These are phyloP conservation scores for Crithidia sp. DNA, from an alignment of 208 protist species.

Conservation along the genomic window DNA sequence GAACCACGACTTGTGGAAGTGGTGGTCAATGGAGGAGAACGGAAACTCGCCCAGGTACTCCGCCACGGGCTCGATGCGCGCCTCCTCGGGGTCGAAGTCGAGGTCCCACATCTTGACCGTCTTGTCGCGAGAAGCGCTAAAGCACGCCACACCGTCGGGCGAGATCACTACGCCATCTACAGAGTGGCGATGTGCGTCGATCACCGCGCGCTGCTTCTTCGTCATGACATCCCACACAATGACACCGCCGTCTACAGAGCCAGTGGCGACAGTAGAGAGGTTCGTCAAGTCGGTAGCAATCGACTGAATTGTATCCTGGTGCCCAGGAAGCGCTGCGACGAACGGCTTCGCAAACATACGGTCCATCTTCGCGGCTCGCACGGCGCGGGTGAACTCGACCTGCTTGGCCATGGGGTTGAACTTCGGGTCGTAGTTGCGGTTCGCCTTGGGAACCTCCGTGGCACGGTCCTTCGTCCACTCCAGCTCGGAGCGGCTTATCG, in stretches of 20 bases:
- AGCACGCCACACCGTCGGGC: constrained; percentile 89
- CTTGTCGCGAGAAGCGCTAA: constrained; percentile 96
- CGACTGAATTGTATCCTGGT: constrained; percentile 93
- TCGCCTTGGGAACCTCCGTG: constrained; percentile 89
- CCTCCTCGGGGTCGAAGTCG: constrained; percentile 59
- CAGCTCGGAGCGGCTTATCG: constrained; percentile 91
- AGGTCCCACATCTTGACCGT: constrained; percentile 96
- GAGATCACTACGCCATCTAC: constrained; percentile 93
- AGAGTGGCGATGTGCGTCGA: constrained; percentile 94
- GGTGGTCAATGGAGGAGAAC: constrained; percentile 95
- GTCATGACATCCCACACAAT: constrained; percentile 90
- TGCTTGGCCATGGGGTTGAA: constrained; percentile 97
- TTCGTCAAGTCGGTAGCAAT: constrained; percentile 89
- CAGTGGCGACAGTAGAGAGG: constrained; percentile 87
- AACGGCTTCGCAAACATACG: constrained; percentile 98
- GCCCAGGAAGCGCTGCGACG: constrained; percentile 86
- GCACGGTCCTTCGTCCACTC: constrained; percentile 93
- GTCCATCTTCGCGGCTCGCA: constrained; percentile 96
- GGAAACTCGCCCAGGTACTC: constrained; percentile 92
- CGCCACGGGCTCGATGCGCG: constrained; percentile 67
- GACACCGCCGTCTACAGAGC: constrained; percentile 89
- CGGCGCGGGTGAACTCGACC: constrained; percentile 96
- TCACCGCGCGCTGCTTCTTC: constrained; percentile 61
- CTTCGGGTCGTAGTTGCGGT: constrained; percentile 94
- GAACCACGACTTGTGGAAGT: constrained; percentile 89